phyloP scores from a whole-genome alignment of 1,139 yeast species.

The Yamadazyma membranifaciens region DNA sequence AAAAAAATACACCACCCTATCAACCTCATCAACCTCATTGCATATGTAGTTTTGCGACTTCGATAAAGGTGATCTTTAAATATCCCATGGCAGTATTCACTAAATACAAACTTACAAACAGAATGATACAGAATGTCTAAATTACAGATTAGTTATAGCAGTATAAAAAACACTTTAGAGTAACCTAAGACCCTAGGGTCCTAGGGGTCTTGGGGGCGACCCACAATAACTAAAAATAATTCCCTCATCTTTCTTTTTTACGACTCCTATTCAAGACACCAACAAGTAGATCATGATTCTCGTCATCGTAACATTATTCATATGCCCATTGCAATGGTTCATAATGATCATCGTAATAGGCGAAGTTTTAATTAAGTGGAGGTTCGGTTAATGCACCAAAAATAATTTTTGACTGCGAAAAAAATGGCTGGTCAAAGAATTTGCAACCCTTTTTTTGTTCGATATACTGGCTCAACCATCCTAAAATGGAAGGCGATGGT shows the following conservation, averaged over 20 bases:
- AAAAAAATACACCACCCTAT: not conserved
- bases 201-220: no score
- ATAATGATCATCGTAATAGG: not conserved
- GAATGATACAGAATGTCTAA: no score
- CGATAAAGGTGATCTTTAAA: no score
- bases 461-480: not conserved
- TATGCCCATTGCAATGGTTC: not conserved
- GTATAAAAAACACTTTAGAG: no score
- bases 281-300: no score
- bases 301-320: no score
- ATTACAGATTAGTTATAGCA: no score
- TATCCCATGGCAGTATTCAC: constrained; percentile 1
- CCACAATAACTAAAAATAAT: no score
- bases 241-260: no score
- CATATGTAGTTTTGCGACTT: not conserved
- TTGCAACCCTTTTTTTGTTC: no score
- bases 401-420: constrained; percentile 3
- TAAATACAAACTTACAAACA: not conserved
- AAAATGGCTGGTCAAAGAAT: constrained; percentile 1
- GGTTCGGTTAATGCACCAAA: not conserved
- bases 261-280: no score
- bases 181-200: no score
- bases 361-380: not conserved
- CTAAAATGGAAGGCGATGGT: not conserved
- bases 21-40: not conserved